These are phyloP conservation scores for Elongisporangium undulatum DNA, from an alignment of 352 stramenopile species.

Conservation along the genomic window DNA sequence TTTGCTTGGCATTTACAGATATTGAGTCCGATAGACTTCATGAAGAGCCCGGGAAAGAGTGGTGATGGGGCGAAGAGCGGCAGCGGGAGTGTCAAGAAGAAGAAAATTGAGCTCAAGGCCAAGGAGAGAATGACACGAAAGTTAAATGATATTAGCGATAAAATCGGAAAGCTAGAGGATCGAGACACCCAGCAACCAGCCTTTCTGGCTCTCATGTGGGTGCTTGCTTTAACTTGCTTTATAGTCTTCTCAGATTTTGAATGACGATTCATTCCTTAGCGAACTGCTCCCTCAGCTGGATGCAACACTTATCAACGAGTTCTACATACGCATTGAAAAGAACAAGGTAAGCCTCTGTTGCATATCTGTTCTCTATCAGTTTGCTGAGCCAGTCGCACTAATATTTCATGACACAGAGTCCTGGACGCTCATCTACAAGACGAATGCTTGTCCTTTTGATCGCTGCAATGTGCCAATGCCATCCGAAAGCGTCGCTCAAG, in stretches of 20 bases:
- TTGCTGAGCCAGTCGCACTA: not conserved
- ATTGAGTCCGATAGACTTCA: not conserved
- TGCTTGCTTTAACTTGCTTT: conserved; percentile 1
- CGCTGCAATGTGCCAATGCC: conserved; percentile 45
- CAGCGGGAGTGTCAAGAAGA: conserved; percentile 24
- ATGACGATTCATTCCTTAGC: conserved; percentile 12
- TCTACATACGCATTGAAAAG: conserved; percentile 45
- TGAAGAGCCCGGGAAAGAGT: not conserved
- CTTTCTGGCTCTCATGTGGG: conserved; percentile 42
- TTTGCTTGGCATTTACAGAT: not conserved
- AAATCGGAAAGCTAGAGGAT: conserved; percentile 59
- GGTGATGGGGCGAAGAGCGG: not conserved
- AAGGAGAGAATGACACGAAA: conserved; percentile 29
- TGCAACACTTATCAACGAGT: conserved; percentile 26
- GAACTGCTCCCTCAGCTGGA: conserved; percentile 32
- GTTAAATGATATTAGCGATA: conserved; percentile 32
- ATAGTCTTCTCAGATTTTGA: conserved; percentile 3
- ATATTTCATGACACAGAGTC: conserved; percentile 19
- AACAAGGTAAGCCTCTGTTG: conserved; percentile 39
- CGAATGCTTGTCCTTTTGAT: conserved; percentile 60
- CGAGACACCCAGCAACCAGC: conserved; percentile 63
- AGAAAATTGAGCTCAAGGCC: conserved; percentile 37
- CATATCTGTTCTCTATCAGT: not conserved
- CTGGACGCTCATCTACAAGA: conserved; percentile 38
- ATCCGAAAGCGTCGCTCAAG: conserved; percentile 23